phyloP scores from a whole-genome alignment of 495 filamentous ascomycete species.

The Lasiosphaeria miniovina region DNA sequence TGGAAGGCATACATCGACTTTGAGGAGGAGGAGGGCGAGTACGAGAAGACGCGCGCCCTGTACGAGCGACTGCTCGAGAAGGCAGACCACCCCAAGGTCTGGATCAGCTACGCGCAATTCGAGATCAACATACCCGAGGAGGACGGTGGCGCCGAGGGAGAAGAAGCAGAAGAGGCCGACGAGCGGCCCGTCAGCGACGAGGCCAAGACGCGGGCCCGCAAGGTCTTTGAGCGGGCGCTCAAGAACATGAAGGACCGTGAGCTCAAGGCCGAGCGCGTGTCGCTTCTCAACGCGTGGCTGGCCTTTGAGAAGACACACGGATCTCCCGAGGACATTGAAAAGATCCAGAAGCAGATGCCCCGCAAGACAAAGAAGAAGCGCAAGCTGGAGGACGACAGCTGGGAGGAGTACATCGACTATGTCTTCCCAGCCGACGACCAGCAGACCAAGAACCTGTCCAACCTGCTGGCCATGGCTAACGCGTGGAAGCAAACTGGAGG shows the following conservation, averaged over 20 bases:
- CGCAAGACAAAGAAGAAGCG: slow-evolving; percentile 89
- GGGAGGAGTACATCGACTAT: slow-evolving; percentile 97
- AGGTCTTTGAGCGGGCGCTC: slow-evolving; percentile 82
- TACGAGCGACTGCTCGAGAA: slow-evolving; percentile 91
- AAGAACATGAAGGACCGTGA: slow-evolving; percentile 88
- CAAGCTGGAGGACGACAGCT: slow-evolving; percentile 89
- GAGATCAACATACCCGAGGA: slow-evolving; percentile 82
- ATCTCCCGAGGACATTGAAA: slow-evolving; percentile 69
- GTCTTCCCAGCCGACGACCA: slow-evolving; percentile 96
- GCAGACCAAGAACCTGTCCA: slow-evolving; percentile 77
- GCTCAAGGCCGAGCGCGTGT: slow-evolving; percentile 89
- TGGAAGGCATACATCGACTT: slow-evolving; percentile 99
- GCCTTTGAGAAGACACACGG: slow-evolving; percentile 87
- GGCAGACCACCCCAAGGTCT: slow-evolving; percentile 97
- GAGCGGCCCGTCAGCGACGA: slow-evolving; percentile 74
- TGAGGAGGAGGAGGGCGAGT: slow-evolving; percentile 90
- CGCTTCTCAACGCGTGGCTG: slow-evolving; percentile 86
- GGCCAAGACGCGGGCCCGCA: slow-evolving; percentile 76
- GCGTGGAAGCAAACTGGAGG: slow-evolving; percentile 76
- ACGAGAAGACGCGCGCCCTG: slow-evolving; percentile 71
- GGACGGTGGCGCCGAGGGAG: slow-evolving; percentile 41
- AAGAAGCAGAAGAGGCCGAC: slow-evolving; percentile 47
- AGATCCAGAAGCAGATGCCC: slow-evolving; percentile 90
- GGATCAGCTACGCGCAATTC: slow-evolving; percentile 95
- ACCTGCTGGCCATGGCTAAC: slow-evolving; percentile 78